These are phyloP conservation scores for Chlorella vulgaris DNA, from an alignment of 139 green algal species.

Conservation along the genomic window DNA sequence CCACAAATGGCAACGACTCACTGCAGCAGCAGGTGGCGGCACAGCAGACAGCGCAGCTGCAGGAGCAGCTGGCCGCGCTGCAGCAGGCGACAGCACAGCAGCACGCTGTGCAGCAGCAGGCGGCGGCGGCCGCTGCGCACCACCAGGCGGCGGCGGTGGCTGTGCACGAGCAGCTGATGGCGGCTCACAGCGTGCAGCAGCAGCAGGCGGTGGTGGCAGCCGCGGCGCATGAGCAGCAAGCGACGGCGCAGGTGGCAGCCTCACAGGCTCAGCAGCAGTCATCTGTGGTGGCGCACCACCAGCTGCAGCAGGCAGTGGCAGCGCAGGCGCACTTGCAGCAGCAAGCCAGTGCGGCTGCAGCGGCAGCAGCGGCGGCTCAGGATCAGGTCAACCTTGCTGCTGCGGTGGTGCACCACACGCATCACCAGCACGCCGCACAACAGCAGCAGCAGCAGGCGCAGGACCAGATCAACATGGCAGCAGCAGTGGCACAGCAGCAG, in stretches of 20 bases:
- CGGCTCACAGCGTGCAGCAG: background rate
- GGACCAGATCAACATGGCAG: background rate
- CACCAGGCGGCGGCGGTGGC: background rate
- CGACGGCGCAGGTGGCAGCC: background rate
- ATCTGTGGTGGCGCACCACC: background rate
- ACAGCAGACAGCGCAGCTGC: conserved; percentile 17
- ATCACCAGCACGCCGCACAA: background rate
- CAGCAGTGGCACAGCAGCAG: background rate
- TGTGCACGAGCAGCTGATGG: conserved; percentile 18
- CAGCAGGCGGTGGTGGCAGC: background rate
- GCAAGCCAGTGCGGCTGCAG: conserved; percentile 1
- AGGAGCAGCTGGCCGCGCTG: conserved; percentile 17
- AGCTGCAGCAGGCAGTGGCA: conserved; percentile 7
- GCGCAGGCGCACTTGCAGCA: background rate
- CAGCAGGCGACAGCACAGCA: conserved; percentile 12
- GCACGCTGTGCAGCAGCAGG: conserved; percentile 5
- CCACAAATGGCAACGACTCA: background rate
- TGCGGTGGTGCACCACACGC: background rate
- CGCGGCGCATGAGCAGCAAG: background rate
- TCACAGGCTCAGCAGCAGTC: background rate
- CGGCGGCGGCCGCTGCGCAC: conserved; percentile 18
- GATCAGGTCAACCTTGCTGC: background rate
- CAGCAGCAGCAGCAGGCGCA: background rate
- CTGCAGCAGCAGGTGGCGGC: background rate
- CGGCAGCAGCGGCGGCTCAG: conserved; percentile 22